Evolutionary conservation across 2,329 filamentous ascomycete genomes (phyloP), one percentile per base, ranked within the genome.

Genomic region (Aspergillus spinulosporus): DNA sequence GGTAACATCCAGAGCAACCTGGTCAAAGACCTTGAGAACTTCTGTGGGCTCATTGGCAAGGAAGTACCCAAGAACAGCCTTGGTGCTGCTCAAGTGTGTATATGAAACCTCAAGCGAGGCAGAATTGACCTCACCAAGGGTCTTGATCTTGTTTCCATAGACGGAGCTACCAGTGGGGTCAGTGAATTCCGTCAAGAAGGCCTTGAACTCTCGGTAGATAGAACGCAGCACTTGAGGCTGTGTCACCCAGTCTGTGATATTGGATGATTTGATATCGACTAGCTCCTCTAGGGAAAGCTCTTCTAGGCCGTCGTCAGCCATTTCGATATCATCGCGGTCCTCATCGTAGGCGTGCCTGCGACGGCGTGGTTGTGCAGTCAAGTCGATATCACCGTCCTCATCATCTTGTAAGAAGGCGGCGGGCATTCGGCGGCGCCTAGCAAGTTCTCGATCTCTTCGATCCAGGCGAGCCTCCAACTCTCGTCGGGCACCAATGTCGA

Each of bases 81-180:
- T 97, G 59, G 90, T 90, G 43, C 89, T 87, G 5, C 90, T 88
- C 14, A 99, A 81, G 73, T 99, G 92, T 62, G 93, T 89, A 72
- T 96, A 99, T 1, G 92, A 97, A 45, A 99, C 92, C 72, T 99
- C 94, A 3, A 99, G 84, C 39, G 93, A 92, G 76, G 97, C 95
- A 47, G 92, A 91, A 73, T 99, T 99, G 72, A 97, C 83, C 75
- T 97, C 93, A 79, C 94, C 95, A n/a, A 99, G 85, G 0, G 90
- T 97, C 64, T 91, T 86, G 63, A 99, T 96, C 54, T 92, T 89
- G 65, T 91, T 92, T 52, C 94, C 94, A 72, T 99, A 99, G 49
- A 99, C 92, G 0, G 94, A 99, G 3, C 86, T 88, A 53, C 92
- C 92, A 62, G 88, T 86, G 52, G 92, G 86, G 68, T 99, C 94